Evolutionary conservation across 2,329 filamentous ascomycete genomes (phyloP).

Genomic region (Parascedosporium putredinis): DNA sequence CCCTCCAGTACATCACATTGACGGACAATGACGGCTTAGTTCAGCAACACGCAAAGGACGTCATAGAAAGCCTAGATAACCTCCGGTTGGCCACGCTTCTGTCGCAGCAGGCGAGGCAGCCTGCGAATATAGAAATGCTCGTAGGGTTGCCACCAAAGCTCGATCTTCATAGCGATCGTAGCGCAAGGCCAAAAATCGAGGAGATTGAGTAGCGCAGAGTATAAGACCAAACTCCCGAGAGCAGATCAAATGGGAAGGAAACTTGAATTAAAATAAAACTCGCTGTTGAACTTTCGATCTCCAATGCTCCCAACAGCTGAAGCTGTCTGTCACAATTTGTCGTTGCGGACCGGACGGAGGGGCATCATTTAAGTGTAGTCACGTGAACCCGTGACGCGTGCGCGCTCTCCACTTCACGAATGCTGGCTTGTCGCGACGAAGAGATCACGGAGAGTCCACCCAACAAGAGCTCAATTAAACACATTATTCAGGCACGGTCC

Average conservation of each 20-base stretch:
- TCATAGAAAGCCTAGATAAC: conserved; percentile 55
- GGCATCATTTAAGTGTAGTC: too few species aligned
- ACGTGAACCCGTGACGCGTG: neutral
- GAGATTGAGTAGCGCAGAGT: conserved; percentile 42
- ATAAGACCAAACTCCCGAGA: neutral
- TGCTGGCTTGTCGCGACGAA: neutral
- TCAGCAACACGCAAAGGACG: conserved; percentile 53
- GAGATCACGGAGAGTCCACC: neutral
- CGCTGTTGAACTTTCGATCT: too few species aligned
- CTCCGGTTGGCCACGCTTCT: conserved; percentile 46
- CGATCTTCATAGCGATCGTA: conserved; percentile 11
- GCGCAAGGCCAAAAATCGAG: conserved; percentile 36
- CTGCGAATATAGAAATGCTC: conserved; percentile 21
- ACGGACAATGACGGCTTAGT: conserved; percentile 62
- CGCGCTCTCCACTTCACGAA: too few species aligned
- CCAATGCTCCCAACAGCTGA: too few species aligned
- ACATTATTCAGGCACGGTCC: too few species aligned
- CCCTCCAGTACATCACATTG: conserved; percentile 51
- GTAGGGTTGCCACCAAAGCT: conserved; percentile 12
- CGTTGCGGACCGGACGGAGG: too few species aligned
- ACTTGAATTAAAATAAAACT: too few species aligned
- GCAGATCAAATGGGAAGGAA: too few species aligned
- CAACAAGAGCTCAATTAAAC: neutral
- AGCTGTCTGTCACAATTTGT: too few species aligned
- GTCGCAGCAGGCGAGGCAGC: conserved; percentile 24